Evolutionary conservation across 2,329 filamentous ascomycete species (phyloP).

Genomic region (Calonectria hawksworthii): DNA sequence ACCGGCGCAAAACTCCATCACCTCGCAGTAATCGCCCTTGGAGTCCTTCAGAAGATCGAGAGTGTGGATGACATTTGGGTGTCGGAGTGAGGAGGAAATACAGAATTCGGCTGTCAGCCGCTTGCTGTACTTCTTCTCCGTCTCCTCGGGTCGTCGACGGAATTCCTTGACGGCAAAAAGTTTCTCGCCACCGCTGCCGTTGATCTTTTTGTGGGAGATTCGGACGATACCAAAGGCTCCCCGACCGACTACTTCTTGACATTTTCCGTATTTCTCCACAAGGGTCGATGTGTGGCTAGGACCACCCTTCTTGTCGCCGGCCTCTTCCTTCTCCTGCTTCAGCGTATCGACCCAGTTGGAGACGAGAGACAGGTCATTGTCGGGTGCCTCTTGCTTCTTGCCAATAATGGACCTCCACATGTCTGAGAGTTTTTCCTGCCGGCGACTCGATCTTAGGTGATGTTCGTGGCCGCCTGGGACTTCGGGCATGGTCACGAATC

Average conservation of each 20-base stretch:
- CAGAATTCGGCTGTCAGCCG: constrained; percentile 97
- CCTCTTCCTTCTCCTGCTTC: constrained; percentile 89
- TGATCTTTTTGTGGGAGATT: constrained; percentile 95
- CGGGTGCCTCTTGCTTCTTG: constrained; percentile 83
- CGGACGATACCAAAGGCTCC: constrained; percentile 98
- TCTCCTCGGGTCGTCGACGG: constrained; percentile 92
- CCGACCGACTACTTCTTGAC: constrained; percentile 95
- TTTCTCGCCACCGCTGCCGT: constrained; percentile 84
- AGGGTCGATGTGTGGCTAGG: constrained; percentile 80
- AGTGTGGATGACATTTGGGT: constrained; percentile 98
- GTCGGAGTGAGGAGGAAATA: constrained; percentile 95
- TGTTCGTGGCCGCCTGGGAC: constrained; percentile 84
- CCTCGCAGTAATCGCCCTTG: constrained; percentile 98
- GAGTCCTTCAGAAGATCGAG: constrained; percentile 95
- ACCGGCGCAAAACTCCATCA: constrained; percentile 99
- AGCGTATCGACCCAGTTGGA: constrained; percentile 96
- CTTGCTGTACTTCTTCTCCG: constrained; percentile 97
- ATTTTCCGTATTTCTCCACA: constrained; percentile 98
- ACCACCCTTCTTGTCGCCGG: constrained; percentile 80
- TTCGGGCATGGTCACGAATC: constrained; percentile 66
- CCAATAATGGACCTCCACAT: constrained; percentile 91
- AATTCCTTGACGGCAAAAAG: constrained; percentile 99
- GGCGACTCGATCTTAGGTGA: constrained; percentile 87
- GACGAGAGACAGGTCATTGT: constrained; percentile 91
- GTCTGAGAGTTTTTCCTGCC: constrained; percentile 94